Percentiles rank a stretch among this genome's conserved stretches.
These are phyloP conservation scores for Anisogramma anomala DNA, from an alignment of 2,329 filamentous ascomycete species.

Conservation along the genomic window DNA sequence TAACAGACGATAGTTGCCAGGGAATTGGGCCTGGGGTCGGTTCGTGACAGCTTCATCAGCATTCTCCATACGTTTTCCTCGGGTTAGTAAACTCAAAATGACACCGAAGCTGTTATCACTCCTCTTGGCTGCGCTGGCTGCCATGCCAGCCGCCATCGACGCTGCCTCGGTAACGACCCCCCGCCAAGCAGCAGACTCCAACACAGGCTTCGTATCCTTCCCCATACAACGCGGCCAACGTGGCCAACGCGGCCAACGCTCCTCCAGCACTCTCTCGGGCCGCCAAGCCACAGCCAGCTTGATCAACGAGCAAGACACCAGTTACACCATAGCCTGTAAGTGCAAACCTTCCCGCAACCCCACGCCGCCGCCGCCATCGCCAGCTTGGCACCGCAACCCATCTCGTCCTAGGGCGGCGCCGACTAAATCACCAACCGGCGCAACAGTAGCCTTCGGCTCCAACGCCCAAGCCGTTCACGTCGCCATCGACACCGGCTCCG, in stretches of 20 bases:
- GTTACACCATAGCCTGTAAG: slow-evolving; percentile 13
- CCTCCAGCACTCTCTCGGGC: slow-evolving; percentile 7
- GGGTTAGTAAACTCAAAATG: background rate
- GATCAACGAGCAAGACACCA: slow-evolving; percentile 13
- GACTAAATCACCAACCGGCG: no score
- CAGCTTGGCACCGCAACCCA: no score
- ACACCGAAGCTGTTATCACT: background rate
- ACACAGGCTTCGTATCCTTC: slow-evolving; percentile 13
- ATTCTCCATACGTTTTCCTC: no score
- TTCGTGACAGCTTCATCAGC: no score
- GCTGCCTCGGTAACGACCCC: slow-evolving; percentile 1
- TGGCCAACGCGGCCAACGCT: background rate
- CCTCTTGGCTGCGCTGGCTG: slow-evolving; percentile 8
- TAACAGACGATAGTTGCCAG: no score
- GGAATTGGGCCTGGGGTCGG: no score
- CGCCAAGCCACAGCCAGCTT: slow-evolving; percentile 11
- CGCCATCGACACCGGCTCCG: slow-evolving; percentile 42
- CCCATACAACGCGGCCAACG: slow-evolving; percentile 7
- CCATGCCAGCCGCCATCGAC: slow-evolving; percentile 5
- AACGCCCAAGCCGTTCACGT: slow-evolving; percentile 36
- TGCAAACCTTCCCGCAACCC: background rate
- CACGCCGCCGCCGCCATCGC: no score
- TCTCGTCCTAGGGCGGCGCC: no score
- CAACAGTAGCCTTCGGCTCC: slow-evolving; percentile 34
- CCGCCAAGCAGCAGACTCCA: slow-evolving; percentile 4